Percentiles rank a stretch among this genome's conserved stretches.
Conservation (phyloP, 352 stramenopile species). For the Phytophthora pinifolia region DNA sequence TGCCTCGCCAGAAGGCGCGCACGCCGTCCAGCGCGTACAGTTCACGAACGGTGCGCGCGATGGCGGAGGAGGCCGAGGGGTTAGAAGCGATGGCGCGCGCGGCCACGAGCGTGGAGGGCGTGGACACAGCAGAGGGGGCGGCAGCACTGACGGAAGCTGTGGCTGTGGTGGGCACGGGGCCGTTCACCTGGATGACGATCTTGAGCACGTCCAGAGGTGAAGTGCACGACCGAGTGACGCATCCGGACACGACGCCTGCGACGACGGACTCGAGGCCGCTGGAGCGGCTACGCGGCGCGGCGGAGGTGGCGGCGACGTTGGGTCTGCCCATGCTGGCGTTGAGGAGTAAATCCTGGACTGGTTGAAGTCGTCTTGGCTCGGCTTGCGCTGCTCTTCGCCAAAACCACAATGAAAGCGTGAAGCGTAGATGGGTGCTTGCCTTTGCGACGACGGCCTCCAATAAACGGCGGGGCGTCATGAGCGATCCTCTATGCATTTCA, state of each 20-base stretch:
- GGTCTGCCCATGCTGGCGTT: constrained; percentile 17
- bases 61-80: constrained; percentile 37
- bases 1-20: constrained; percentile 80
- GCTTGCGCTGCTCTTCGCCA: constrained; percentile 14
- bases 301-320: constrained; percentile 4
- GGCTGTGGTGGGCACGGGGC: constrained; percentile 22
- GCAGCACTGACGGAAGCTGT: neutral
- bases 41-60: constrained; percentile 47
- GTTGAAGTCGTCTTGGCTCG: constrained; percentile 15
- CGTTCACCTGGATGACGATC: constrained; percentile 83
- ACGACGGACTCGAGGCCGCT: constrained; percentile 66
- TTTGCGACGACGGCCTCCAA: constrained; percentile 7
- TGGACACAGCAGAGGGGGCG: constrained; percentile 3
- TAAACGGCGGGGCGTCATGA: constrained; percentile 29
- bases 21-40: constrained; percentile 69
- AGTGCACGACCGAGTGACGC: constrained; percentile 80
- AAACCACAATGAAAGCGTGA: constrained; percentile 22
- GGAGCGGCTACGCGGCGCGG: constrained; percentile 3
- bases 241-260: constrained; percentile 73
- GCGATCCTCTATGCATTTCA: neutral
- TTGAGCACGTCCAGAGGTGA: constrained; percentile 84
- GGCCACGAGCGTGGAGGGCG: constrained; percentile 25
- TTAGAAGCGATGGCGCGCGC: constrained; percentile 29
- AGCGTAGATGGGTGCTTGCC: neutral
- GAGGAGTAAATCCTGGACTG: constrained; percentile 7